phyloP scores from a whole-genome alignment of 257 asterid species.

The Penstemon newberryi region DNA sequence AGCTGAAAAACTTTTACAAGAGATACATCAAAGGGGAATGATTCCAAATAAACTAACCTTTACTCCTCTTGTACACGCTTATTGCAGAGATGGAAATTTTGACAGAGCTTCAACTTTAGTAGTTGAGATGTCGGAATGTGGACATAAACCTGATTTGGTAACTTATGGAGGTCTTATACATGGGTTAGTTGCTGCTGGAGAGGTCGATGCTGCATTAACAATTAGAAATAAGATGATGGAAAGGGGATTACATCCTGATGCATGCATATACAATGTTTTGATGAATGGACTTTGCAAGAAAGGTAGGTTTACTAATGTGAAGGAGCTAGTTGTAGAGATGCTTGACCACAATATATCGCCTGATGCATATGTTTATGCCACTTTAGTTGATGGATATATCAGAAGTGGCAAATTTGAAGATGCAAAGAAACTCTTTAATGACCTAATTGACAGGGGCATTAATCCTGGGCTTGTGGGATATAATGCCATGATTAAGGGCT shows the following conservation, averaged over 20 bases:
- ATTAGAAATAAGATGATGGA: conserved; percentile 68
- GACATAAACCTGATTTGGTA: conserved; percentile 69
- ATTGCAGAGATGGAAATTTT: conserved; percentile 59
- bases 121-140: conserved; percentile 66
- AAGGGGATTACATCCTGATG: conserved; percentile 66
- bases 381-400: conserved; percentile 75
- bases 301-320: conserved; percentile 53
- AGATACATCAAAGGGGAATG: conserved; percentile 44
- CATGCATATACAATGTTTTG: conserved; percentile 79
- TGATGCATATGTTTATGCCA: conserved; percentile 70
- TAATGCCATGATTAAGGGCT: conserved; percentile 91
- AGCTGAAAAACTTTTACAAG: conserved; percentile 65
- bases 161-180: conserved; percentile 77
- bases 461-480: conserved; percentile 76
- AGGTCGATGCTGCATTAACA: conserved; percentile 68
- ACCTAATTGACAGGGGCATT: conserved; percentile 45
- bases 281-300: conserved; percentile 76
- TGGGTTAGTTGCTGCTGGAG: conserved; percentile 76
- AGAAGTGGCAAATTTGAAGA: conserved; percentile 64
- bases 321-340: conserved; percentile 76
- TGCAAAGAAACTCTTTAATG: conserved; percentile 65
- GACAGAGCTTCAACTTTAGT: conserved; percentile 69
- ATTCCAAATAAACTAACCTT: conserved; percentile 59
- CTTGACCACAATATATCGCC: conserved; percentile 56
- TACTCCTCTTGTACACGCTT: conserved; percentile 75